Conservation (phyloP, 306 rosid species). For the Comarum palustre region DNA sequence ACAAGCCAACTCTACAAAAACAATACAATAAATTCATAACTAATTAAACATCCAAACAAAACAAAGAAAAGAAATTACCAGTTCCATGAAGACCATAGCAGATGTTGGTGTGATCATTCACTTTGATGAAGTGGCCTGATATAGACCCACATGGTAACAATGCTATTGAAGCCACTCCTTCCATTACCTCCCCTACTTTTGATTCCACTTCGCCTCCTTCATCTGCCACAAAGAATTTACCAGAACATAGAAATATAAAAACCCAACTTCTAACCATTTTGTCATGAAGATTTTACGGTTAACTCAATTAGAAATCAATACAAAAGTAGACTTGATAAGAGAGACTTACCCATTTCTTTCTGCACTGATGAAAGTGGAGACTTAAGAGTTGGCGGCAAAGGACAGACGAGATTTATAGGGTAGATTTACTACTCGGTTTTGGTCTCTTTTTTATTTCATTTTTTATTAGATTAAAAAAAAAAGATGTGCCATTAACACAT, state of each 20-base stretch:
- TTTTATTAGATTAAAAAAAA: not conserved
- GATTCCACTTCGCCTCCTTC: conserved; percentile 23
- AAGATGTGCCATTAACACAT: no score
- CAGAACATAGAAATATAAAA: not conserved
- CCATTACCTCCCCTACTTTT: conserved; percentile 46
- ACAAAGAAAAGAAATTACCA: conserved; percentile 34
- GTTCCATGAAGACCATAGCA: conserved; percentile 89
- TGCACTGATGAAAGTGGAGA: not conserved
- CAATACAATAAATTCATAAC: conserved; percentile 8
- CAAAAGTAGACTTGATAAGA: not conserved
- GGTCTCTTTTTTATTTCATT: not conserved
- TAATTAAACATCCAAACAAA: not conserved
- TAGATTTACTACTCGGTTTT: no score
- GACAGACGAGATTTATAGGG: not conserved
- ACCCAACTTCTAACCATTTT: not conserved
- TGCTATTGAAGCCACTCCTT: conserved; percentile 91
- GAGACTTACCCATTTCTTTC: not conserved
- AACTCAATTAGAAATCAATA: no score
- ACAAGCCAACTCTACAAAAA: conserved; percentile 69
- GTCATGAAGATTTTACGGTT: not conserved
- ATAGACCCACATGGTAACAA: conserved; percentile 74
- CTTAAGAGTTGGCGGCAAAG: not conserved
- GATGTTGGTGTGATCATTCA: conserved; percentile 45
- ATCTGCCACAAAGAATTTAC: conserved; percentile 2
- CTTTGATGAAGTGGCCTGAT: conserved; percentile 85